phyloP scores from a whole-genome alignment of 73 alveolate species.

The Breviolum minutum region DNA sequence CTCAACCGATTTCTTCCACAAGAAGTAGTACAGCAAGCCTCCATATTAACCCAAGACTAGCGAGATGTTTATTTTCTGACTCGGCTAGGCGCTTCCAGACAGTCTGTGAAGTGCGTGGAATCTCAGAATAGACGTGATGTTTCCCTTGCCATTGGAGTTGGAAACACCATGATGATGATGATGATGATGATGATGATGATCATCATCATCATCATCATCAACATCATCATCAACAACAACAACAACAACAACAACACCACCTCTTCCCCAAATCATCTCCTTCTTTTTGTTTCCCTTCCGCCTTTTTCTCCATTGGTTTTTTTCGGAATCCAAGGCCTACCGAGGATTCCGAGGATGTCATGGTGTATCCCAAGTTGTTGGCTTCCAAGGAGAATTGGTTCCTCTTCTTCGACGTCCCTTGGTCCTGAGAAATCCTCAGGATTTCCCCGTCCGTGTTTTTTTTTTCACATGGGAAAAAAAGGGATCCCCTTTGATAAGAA shows the following conservation, averaged over 20 bases:
- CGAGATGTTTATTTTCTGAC: neutral
- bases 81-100: conserved; percentile 51
- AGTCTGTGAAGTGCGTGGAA: neutral
- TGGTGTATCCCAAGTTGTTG: conserved; percentile 60
- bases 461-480: neutral
- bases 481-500: too few relatives aligned
- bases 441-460: too few relatives aligned
- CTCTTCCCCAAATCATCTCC: neutral
- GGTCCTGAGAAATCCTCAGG: neutral
- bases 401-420: conserved; percentile 43
- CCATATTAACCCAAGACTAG: too few relatives aligned
- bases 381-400: conserved; percentile 68
- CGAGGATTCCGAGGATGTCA: conserved; percentile 47
- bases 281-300: too few relatives aligned
- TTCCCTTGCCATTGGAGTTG: too few relatives aligned
- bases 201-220: neutral
- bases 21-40: too few relatives aligned
- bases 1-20: too few relatives aligned
- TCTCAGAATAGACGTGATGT: neutral
- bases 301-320: too few relatives aligned
- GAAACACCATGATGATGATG: too few relatives aligned
- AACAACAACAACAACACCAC: neutral
- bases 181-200: too few relatives aligned
- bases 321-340: conserved; percentile 32
- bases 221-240: neutral